Conservation (phyloP, 805 yeast genomes). For the Saccharomycopsis sp. region DNA sequence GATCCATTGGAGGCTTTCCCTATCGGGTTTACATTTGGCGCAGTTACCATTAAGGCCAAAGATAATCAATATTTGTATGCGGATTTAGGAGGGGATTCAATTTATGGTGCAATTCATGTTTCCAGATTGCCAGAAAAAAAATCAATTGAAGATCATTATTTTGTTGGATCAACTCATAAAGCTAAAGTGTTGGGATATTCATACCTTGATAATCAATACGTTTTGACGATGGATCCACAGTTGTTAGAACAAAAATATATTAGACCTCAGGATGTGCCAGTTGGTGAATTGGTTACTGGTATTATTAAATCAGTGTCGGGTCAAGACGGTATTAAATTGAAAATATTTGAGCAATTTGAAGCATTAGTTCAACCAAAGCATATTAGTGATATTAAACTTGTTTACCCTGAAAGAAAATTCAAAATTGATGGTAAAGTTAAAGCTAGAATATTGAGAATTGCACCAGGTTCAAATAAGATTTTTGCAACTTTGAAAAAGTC, state of each 20-base stretch:
- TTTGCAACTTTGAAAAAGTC: slow-evolving; percentile 77
- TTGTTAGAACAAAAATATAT: slow-evolving; percentile 60
- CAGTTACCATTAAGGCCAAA: slow-evolving; percentile 51
- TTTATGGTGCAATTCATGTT: slow-evolving; percentile 69
- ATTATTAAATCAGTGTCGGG: slow-evolving; percentile 49
- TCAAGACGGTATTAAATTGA: slow-evolving; percentile 62
- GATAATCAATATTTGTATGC: slow-evolving; percentile 53
- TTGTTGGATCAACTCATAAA: slow-evolving; percentile 56
- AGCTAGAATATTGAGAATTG: slow-evolving; percentile 58
- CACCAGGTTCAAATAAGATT: slow-evolving; percentile 40
- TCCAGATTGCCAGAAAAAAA: slow-evolving; percentile 49
- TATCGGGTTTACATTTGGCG: slow-evolving; percentile 62
- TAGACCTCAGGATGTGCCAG: slow-evolving; percentile 62
- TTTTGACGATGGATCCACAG: slow-evolving; percentile 62
- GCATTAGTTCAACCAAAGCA: slow-evolving; percentile 72
- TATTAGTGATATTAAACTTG: slow-evolving; percentile 75
- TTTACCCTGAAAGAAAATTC: slow-evolving; percentile 88
- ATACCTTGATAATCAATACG: slow-evolving; percentile 55
- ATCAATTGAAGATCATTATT: slow-evolving; percentile 39
- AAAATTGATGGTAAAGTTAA: slow-evolving; percentile 76
- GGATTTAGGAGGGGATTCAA: slow-evolving; percentile 43
- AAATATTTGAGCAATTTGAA: slow-evolving; percentile 53
- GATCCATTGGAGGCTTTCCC: slow-evolving; percentile 62
- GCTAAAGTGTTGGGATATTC: slow-evolving; percentile 77
- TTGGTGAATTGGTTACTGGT: slow-evolving; percentile 58